phyloP scores from a whole-genome alignment of 2,329 filamentous ascomycete genomes.

The Aspergillus novofumigatus region DNA sequence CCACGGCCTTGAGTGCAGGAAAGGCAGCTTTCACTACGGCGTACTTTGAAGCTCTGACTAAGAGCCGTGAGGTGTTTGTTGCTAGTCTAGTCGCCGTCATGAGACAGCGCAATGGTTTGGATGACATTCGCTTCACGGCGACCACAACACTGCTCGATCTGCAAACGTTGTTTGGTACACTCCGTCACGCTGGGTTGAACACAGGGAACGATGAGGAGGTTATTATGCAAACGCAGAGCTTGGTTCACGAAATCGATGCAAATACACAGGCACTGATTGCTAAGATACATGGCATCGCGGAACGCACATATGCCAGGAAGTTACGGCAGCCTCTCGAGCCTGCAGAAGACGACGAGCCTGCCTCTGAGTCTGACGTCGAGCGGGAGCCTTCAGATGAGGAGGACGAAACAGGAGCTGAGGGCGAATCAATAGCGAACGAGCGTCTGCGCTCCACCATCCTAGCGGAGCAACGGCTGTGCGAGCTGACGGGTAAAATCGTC shows the following conservation, averaged over 20 bases:
- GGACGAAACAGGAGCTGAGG: slow-evolving; percentile 25
- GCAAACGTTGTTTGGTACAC: slow-evolving; percentile 71
- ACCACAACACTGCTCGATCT: slow-evolving; percentile 77
- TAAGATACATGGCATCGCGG: slow-evolving; percentile 71
- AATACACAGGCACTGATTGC: slow-evolving; percentile 64
- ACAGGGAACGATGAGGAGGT: slow-evolving; percentile 41
- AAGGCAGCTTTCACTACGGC: slow-evolving; percentile 58
- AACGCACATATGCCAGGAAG: slow-evolving; percentile 73
- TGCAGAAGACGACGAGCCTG: slow-evolving; percentile 68
- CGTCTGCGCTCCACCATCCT: slow-evolving; percentile 64
- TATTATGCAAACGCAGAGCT: slow-evolving; percentile 53
- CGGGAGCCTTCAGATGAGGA: slow-evolving; percentile 50
- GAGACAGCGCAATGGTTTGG: slow-evolving; percentile 52
- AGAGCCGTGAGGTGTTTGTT: slow-evolving; percentile 52
- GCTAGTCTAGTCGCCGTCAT: slow-evolving; percentile 49
- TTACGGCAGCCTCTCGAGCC: slow-evolving; percentile 43
- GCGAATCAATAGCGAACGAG: slow-evolving; percentile 43
- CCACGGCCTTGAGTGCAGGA: slow-evolving; percentile 50
- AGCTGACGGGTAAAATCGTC: slow-evolving; percentile 79
- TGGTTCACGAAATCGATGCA: slow-evolving; percentile 66
- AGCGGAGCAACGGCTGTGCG: slow-evolving; percentile 80
- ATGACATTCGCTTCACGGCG: slow-evolving; percentile 72
- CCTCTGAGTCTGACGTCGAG: slow-evolving; percentile 59
- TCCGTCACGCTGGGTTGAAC: slow-evolving; percentile 52
- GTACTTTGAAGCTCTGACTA: slow-evolving; percentile 65